These are phyloP conservation scores for Exophiala sp. DNA, from an alignment of 2,329 filamentous ascomycete species.

Conservation along the genomic window DNA sequence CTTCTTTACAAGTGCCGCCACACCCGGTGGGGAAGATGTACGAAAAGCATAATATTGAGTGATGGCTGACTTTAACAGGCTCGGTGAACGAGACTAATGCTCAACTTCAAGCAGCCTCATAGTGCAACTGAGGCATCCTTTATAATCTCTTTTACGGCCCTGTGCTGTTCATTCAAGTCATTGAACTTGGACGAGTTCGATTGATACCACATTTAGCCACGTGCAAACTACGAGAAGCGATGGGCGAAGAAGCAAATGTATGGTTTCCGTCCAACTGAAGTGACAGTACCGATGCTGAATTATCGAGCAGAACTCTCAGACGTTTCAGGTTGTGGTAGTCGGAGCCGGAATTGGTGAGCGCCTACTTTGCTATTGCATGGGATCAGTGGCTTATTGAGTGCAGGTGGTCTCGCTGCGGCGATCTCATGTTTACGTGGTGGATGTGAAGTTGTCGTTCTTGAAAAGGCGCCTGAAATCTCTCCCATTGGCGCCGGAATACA, in stretches of 20 bases:
- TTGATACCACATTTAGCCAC: too few relatives aligned
- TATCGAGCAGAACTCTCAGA: not conserved
- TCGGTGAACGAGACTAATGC: too few relatives aligned
- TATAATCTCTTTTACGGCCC: too few relatives aligned
- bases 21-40: not conserved
- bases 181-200: too few relatives aligned
- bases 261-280: too few relatives aligned
- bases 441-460: constrained; percentile 7
- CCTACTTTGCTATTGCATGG: not conserved
- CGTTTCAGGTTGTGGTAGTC: constrained; percentile 7
- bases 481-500: constrained; percentile 34
- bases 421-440: constrained; percentile 9
- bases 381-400: not conserved
- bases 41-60: too few relatives aligned
- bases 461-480: constrained; percentile 10
- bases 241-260: too few relatives aligned
- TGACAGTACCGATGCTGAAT: not conserved
- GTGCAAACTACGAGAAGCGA: too few relatives aligned
- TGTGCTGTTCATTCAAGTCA: too few relatives aligned
- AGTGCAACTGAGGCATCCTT: too few relatives aligned
- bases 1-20: not conserved
- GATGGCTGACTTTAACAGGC: too few relatives aligned
- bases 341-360: constrained; percentile 10
- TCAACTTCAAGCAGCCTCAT: too few relatives aligned
- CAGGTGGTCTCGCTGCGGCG: constrained; percentile 12